Percentiles rank a stretch among this genome's conserved stretches.
Conservation (phyloP, 2,329 filamentous ascomycete genomes). For the Coniochaeta sp. region DNA sequence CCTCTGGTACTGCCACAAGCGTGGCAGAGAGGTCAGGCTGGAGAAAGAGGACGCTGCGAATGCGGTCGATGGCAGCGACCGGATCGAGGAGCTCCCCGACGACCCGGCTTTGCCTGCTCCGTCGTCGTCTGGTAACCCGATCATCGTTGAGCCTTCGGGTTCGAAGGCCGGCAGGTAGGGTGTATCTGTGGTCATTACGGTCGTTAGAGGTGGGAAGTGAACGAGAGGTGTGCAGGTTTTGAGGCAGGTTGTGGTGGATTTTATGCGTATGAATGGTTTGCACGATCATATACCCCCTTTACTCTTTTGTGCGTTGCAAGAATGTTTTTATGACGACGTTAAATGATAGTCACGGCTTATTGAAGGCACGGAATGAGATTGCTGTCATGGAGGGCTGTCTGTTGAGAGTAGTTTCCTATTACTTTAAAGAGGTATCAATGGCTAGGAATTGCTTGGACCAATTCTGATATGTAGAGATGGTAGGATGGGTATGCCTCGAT, state of each 20-base stretch:
- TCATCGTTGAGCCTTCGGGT: slow-evolving; percentile 4
- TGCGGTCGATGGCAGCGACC: slow-evolving; percentile 16
- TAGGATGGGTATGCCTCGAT: too few relatives aligned
- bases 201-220: not conserved
- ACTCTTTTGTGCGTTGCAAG: not conserved
- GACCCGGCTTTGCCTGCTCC: slow-evolving; percentile 34
- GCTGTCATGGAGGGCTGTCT: not conserved
- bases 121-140: slow-evolving; percentile 1
- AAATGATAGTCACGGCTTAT: not conserved
- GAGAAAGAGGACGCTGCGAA: slow-evolving; percentile 26
- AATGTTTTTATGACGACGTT: not conserved
- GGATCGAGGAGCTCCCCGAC: slow-evolving; percentile 43
- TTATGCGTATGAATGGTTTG: not conserved
- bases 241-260: not conserved
- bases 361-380: not conserved
- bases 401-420: not conserved
- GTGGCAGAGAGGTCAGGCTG: slow-evolving; percentile 78
- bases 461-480: too few relatives aligned
- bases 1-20: slow-evolving; percentile 97
- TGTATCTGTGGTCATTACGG: not conserved
- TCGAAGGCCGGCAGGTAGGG: not conserved
- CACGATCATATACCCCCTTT: not conserved
- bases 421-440: too few relatives aligned
- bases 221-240: not conserved
- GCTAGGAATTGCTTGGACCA: too few relatives aligned